Evolutionary conservation across 139 green algal species (phyloP).

Genomic region (Deuterostichococcus epilithicus): DNA sequence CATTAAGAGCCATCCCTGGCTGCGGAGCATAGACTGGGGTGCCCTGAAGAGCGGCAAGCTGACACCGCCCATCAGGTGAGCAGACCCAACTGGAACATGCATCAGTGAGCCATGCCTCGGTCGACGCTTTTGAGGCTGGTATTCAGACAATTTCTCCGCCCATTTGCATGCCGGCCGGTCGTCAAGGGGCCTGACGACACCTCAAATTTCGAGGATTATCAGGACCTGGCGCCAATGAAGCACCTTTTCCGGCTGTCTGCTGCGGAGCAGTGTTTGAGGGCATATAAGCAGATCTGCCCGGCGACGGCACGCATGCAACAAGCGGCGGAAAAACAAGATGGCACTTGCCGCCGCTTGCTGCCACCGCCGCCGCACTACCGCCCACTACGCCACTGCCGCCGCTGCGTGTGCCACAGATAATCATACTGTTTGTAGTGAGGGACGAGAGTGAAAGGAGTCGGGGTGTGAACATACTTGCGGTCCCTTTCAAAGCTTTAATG

Average conservation of each 20-base stretch:
- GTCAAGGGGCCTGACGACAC: conserved; percentile 49
- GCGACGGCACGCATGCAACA: background rate
- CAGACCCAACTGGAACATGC: background rate
- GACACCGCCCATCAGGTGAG: conserved; percentile 44
- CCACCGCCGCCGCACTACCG: no score
- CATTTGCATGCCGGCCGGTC: conserved; percentile 30
- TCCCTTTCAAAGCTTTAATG: no score
- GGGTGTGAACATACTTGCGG: no score
- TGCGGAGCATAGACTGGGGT: conserved; percentile 48
- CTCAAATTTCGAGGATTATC: conserved; percentile 73
- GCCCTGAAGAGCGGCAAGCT: conserved; percentile 6
- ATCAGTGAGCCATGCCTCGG: background rate
- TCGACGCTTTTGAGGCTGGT: background rate
- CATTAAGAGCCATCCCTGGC: conserved; percentile 66
- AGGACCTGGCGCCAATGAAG: conserved; percentile 40
- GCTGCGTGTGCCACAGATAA: background rate
- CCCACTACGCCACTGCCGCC: no score
- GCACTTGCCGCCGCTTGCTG: background rate
- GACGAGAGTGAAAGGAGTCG: background rate
- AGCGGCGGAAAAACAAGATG: background rate
- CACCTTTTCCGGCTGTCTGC: conserved; percentile 43
- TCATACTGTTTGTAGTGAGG: background rate
- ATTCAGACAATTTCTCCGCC: no score
- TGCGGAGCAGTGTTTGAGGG: conserved; percentile 62
- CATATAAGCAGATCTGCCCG: conserved; percentile 24